Conservation (phyloP, 2,329 filamentous ascomycete species). For the Monascus ruber region DNA sequence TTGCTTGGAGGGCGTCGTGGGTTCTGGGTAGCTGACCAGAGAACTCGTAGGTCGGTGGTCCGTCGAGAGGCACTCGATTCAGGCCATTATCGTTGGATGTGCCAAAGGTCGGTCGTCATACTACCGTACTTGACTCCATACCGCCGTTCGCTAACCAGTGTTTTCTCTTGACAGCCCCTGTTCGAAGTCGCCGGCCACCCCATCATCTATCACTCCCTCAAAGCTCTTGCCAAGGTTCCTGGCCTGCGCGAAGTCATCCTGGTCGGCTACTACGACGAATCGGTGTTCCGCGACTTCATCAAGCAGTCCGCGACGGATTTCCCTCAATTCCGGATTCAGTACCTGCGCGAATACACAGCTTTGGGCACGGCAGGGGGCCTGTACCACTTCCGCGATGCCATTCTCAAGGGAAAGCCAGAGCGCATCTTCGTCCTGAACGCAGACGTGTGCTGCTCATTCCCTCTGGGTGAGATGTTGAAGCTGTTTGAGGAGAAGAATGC, state of each 20-base stretch:
- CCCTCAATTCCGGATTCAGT: conserved; percentile 80
- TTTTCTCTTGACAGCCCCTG: conserved; percentile 53
- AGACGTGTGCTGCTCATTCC: conserved; percentile 98
- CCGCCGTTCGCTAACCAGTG: not conserved
- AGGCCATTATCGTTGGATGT: conserved; percentile 89
- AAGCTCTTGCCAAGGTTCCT: conserved; percentile 78
- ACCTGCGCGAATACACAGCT: conserved; percentile 94
- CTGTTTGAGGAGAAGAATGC: conserved; percentile 91
- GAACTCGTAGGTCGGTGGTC: conserved; percentile 67
- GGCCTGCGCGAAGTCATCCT: conserved; percentile 93
- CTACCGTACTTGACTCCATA: conserved; percentile 6
- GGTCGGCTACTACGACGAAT: conserved; percentile 97
- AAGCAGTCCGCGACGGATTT: conserved; percentile 78
- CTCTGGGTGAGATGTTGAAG: conserved; percentile 86
- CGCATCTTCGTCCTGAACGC: conserved; percentile 96
- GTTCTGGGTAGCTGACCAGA: conserved; percentile 14
- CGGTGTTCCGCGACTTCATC: conserved; percentile 95
- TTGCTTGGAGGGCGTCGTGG: conserved; percentile 6
- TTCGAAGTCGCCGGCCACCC: conserved; percentile 97
- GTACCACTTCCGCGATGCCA: conserved; percentile 98
- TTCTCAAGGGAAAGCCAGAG: conserved; percentile 89
- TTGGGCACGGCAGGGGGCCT: conserved; percentile 90
- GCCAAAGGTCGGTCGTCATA: conserved; percentile 59
- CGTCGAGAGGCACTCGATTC: conserved; percentile 90
- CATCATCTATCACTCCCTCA: conserved; percentile 96